These are phyloP conservation scores for Ophiostoma piceae DNA, from an alignment of 2,329 filamentous ascomycete genomes.

Conservation along the genomic window DNA sequence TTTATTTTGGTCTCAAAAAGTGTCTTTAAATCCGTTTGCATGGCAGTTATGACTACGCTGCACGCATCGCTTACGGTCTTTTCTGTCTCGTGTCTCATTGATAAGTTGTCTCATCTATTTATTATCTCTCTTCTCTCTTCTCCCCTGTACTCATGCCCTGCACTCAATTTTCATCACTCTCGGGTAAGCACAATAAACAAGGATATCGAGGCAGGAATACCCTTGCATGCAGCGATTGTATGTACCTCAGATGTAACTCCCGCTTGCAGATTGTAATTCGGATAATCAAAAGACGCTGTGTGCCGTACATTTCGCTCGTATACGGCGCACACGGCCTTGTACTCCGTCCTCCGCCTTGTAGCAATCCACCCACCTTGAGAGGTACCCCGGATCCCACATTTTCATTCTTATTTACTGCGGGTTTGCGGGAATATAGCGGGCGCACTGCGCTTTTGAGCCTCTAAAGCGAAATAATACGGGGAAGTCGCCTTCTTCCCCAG, in stretches of 20 bases:
- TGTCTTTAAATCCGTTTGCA: background rate
- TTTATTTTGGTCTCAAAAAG: background rate
- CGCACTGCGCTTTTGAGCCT: background rate
- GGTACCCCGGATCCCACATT: background rate
- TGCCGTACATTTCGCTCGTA: background rate
- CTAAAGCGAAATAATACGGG: background rate
- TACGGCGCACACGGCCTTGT: background rate
- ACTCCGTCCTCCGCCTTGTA: conserved; percentile 1
- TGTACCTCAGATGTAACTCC: background rate
- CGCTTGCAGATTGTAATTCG: background rate
- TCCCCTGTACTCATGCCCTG: background rate
- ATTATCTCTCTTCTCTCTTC: background rate
- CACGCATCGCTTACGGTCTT: background rate
- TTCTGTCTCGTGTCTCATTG: background rate
- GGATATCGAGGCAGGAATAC: background rate
- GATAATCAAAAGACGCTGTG: background rate
- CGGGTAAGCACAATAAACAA: background rate
- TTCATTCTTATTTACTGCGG: background rate
- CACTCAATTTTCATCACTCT: background rate
- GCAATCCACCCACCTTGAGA: background rate
- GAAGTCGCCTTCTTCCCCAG: conserved; percentile 2
- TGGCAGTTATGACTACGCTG: background rate
- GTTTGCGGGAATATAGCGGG: background rate
- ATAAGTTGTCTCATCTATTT: background rate
- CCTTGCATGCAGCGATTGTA: background rate